Evolutionary conservation across 2,329 filamentous ascomycete species (phyloP), one percentile per base, ranked within the genome.

Genomic region (Cercospora sp.): DNA sequence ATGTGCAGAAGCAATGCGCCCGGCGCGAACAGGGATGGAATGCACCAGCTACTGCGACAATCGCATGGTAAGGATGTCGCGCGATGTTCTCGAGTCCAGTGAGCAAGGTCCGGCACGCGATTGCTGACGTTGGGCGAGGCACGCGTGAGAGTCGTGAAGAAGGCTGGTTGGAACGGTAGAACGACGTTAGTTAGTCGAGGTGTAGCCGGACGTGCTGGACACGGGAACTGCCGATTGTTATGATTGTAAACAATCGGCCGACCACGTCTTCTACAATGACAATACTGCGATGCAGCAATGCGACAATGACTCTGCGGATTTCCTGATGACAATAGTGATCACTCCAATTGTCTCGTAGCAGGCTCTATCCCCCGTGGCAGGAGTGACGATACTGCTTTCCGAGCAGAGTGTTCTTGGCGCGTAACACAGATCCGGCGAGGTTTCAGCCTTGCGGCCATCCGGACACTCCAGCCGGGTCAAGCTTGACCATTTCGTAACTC

Each of bases 91-190:
- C 28, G n/a, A 37, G 55, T 59, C 55, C 55, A 59, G 55, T 30
- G 40, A 43, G 64, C 58, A 43, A 49, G 43, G 10, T n/a, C 10
- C 45, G 64, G 43, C 63, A 57, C 63, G 63, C 63, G 43, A 59
- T 66, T 40, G 40, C 61, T 43, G 55, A 26, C 53, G 59, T 66
- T 63, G 45, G 60, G 34, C 34, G 66, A 37, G 28, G 66, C 43
- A 37, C 43, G 66, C 49, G 43, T 65, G 49, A 43, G 34, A 55
- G 66, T 57, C 57, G 63, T 61, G 64, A 60, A 60, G 37, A 65
- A 43, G 58, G 63, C 34, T 28, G 55, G 63, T 49, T 26, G 49
- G 24, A 28, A 55, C 49, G 49, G 49, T 55, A n/a, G 55, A 24
- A 59, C 32, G 55, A 32, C 55, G 55, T 57, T 57, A 13, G 53